phyloP scores from a whole-genome alignment of 495 filamentous ascomycete genomes.

The Aspergillus asperescens region DNA sequence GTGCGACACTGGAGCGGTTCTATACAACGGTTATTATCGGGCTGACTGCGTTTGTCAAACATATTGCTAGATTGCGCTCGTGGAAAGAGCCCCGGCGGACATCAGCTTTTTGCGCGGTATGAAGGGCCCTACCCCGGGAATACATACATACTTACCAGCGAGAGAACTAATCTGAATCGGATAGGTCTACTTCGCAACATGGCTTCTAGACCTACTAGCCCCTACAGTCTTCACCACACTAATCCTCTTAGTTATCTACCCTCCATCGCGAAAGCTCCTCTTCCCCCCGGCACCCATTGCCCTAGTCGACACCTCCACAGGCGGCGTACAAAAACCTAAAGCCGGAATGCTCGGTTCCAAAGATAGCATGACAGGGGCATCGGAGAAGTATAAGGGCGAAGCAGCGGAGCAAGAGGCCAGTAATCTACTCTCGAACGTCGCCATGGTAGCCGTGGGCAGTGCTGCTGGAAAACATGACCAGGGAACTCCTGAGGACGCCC shows the following conservation, averaged over 20 bases:
- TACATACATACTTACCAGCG: not conserved
- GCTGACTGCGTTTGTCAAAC: conserved; percentile 60
- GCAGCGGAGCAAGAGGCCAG: conserved; percentile 80
- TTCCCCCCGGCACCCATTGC: conserved; percentile 73
- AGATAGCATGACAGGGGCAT: conserved; percentile 74
- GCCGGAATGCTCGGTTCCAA: conserved; percentile 68
- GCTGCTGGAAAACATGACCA: conserved; percentile 68
- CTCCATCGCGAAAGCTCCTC: conserved; percentile 54
- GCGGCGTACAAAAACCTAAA: conserved; percentile 59
- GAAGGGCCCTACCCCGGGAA: conserved; percentile 2
- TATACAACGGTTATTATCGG: conserved; percentile 79
- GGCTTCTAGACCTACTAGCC: conserved; percentile 65
- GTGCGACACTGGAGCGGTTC: conserved; percentile 73
- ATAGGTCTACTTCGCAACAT: conserved; percentile 67
- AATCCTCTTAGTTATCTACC: conserved; percentile 51
- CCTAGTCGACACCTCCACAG: conserved; percentile 56
- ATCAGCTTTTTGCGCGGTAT: conserved; percentile 57
- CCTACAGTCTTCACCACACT: not conserved
- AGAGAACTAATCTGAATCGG: not conserved
- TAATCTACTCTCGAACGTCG: conserved; percentile 73
- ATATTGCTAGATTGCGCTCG: conserved; percentile 70
- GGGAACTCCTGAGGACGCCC: conserved; percentile 39
- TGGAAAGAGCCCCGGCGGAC: conserved; percentile 74
- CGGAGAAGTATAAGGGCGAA: conserved; percentile 80
- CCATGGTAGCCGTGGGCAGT: conserved; percentile 66